Base-by-base conservation (phyloP, 1,139 yeast species). In the Debaryomyces subglobosus region DNA sequence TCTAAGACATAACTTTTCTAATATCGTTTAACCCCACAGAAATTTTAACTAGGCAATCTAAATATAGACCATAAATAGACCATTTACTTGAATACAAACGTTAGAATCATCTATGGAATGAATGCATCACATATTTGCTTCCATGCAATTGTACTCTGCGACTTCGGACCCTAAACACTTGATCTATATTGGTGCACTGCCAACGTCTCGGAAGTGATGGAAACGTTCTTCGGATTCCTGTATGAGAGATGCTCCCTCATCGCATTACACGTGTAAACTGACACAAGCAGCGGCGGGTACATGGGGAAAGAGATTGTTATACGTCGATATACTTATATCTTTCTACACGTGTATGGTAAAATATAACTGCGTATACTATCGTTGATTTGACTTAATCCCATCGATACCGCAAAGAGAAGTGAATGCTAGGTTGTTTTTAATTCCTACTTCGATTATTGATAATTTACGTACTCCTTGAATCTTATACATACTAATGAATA, bases 211-310 rank as follows among this genome's bases (percentile, higher is more conserved):
- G 35, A 15, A 32, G 20, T 18, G 3, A 20, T n/a, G 20, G 6
- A 38, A 16, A 27, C 13, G 21, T 16, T 30, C 13, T 16, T 25
- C 6, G 18, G 24, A 27, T 25, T 16, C 23, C n/a, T 20, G 20
- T 16, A 20, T 30, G 23, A 8, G 8, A 18, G n/a, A 29, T n/a
- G 6, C n/a, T 24, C 27, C 12, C 27, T 40, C 43, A 40, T 40
- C 43, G 43, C 35, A 20, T 30, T 39, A 40, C 43, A 40, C 43
- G 43, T 40, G 43, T 40, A 30, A 40, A 39, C 23, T 39, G 42
- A 27, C 16, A 39, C 41, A 18, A 29, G 20, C 20, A 18, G 25
- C 32, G 21, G 33, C 6, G 16, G 24, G 35, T 39, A n/a, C 37
- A 35, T 20, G 38, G 38, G 38, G 37, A n/a, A 34, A 20, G 15